Conservation (phyloP, 192 early-diverging fungal species). For the Dispira simplex region DNA sequence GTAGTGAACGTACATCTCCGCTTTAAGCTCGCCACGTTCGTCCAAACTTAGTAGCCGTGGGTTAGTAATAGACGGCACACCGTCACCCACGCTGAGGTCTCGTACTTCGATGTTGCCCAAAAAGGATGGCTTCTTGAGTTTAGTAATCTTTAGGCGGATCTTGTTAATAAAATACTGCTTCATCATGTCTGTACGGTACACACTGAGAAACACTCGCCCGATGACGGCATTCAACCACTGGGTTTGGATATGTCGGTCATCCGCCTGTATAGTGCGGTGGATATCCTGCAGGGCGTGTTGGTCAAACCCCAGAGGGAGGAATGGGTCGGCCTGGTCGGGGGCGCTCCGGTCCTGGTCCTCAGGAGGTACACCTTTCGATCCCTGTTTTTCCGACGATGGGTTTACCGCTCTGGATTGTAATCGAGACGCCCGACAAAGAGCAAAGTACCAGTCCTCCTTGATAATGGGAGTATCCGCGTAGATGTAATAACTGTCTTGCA, state of each 20-base stretch:
- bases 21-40: constrained; percentile 52
- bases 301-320: constrained; percentile 14
- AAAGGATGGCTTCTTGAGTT: constrained; percentile 44
- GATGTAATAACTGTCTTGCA: constrained; percentile 33
- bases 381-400: background rate
- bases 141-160: constrained; percentile 41
- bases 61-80: constrained; percentile 59
- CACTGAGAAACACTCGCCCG: constrained; percentile 61
- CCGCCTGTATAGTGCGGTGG: constrained; percentile 30
- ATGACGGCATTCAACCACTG: constrained; percentile 78
- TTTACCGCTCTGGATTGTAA: constrained; percentile 13
- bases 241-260: constrained; percentile 30
- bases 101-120: constrained; percentile 66
- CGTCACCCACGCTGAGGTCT: constrained; percentile 61
- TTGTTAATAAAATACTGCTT: constrained; percentile 47
- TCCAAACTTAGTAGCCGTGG: constrained; percentile 55
- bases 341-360: background rate
- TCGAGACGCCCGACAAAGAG: constrained; percentile 50
- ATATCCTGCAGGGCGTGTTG: constrained; percentile 19
- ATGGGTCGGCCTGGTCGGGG: background rate
- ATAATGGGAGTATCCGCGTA: constrained; percentile 42
- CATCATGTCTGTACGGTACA: constrained; percentile 42
- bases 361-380: background rate
- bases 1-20: constrained; percentile 66
- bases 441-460: constrained; percentile 87